Conservation (phyloP, 129 eudicot genomes). For the Flaveria linearis region DNA sequence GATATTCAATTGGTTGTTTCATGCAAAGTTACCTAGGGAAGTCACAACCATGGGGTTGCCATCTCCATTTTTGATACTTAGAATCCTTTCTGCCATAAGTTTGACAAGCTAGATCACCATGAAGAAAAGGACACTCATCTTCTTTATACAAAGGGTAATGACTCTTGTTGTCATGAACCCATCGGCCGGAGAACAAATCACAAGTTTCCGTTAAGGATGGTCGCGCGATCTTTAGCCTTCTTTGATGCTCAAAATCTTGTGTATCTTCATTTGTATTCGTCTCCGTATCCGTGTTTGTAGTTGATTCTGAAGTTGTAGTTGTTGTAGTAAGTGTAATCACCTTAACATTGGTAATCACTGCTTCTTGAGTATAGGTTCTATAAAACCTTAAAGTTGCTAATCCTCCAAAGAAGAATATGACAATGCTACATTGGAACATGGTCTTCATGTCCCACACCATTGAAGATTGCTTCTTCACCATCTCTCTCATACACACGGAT, state of each 20-base stretch:
- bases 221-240: constrained; percentile 25
- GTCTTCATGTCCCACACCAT: constrained; percentile 42
- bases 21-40: constrained; percentile 36
- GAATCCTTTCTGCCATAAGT: constrained; percentile 50
- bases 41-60: constrained; percentile 52
- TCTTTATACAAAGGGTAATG: constrained; percentile 46
- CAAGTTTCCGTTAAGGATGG: constrained; percentile 31
- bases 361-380: constrained; percentile 24
- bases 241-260: constrained; percentile 30
- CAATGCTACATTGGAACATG: constrained; percentile 35
- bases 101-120: constrained; percentile 40
- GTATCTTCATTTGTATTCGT: background rate
- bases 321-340: constrained; percentile 7
- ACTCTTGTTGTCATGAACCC: constrained; percentile 44
- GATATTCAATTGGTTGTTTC: background rate
- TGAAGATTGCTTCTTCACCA: constrained; percentile 36
- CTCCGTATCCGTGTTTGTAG: background rate
- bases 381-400: constrained; percentile 35
- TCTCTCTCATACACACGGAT: background rate
- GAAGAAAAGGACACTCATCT: constrained; percentile 23
- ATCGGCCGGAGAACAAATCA: constrained; percentile 39
- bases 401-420: constrained; percentile 39
- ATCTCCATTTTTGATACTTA: constrained; percentile 44
- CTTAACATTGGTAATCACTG: constrained; percentile 5
- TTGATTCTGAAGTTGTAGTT: background rate